Evolutionary conservation across 2,329 filamentous ascomycete genomes (phyloP), one percentile per base, ranked within the genome.

Genomic region (Penicillium capsulatum): DNA sequence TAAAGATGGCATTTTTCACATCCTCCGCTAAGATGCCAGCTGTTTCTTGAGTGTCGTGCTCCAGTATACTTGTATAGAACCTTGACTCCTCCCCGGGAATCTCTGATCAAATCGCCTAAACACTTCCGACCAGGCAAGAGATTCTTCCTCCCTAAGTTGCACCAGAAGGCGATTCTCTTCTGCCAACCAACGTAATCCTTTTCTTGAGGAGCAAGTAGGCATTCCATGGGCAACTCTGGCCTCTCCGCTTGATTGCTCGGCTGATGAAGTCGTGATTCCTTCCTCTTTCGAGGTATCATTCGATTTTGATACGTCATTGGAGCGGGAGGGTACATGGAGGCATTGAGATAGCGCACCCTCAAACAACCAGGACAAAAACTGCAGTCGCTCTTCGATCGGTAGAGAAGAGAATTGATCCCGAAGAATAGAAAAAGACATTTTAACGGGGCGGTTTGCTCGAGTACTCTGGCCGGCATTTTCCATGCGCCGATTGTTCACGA

Each of bases 21-120:
- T 13, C 15, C 31, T 19, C 33, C 33, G 33, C 33, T 35, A 28
- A 10, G 33, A 35, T 35, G 13, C 3, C 16, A 22, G 36, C 24
- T 37, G 36, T 36, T 46, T 48, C 19, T 40, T 46, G 19, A 48
- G 39, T 14, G 31, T 46, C 27, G 36, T 48, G 39, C 43, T 40
- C 43, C 36, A 48, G 34, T 46, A 40, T 15, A 48, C 46, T 24
- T 47, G 34, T 38, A 49, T 26, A 13, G 46, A 45, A 3, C 46
- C 46, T 38, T 44, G 20, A 26, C 36, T 47, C 31, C 46, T 43
- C 28, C 44, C 46, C n/a, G 36, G 39, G 19, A 46, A 49, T 22
- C 22, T 35, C 22, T 28, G 26, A 28, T 30, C 26, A 15, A 36
- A 36, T 20, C 26, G 27, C 26, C 28, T 17, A 10, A 26, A 31